Conservation (phyloP, 495 filamentous ascomycete genomes). For the Podospora appendiculata region DNA sequence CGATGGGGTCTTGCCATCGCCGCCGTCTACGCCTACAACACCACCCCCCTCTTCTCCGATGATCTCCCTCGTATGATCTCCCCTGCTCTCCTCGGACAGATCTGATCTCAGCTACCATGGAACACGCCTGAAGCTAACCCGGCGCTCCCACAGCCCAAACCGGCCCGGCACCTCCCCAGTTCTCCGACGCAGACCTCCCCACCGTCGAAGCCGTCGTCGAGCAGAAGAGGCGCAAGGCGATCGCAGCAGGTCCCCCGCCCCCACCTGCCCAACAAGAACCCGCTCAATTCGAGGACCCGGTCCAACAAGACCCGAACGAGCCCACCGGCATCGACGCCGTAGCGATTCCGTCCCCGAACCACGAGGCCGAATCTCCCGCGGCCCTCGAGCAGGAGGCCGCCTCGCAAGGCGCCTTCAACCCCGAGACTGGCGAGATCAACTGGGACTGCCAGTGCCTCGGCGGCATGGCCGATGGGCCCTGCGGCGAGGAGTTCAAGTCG, state of each 20-base stretch:
- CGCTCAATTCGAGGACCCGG: too few relatives aligned
- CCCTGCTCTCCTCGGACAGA: not conserved
- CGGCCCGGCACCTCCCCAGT: constrained; percentile 28
- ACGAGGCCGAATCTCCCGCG: constrained; percentile 8
- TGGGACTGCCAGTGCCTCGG: constrained; percentile 98
- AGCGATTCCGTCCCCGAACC: constrained; percentile 5
- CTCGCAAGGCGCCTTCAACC: constrained; percentile 89
- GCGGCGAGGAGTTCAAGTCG: constrained; percentile 86
- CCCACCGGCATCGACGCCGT: constrained; percentile 16
- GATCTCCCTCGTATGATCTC: constrained; percentile 60
- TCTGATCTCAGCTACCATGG: too few relatives aligned
- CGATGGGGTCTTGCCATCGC: constrained; percentile 71
- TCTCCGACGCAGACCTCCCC: constrained; percentile 37
- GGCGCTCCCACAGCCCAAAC: constrained; percentile 16
- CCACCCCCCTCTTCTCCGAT: constrained; percentile 77
- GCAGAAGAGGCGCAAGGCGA: constrained; percentile 39
- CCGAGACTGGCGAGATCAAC: constrained; percentile 98
- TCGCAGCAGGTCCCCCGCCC: constrained; percentile 11
- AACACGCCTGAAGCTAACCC: too few relatives aligned
- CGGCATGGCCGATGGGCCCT: constrained; percentile 95
- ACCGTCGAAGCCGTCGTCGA: constrained; percentile 44
- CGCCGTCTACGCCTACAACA: constrained; percentile 90
- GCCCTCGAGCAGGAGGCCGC: constrained; percentile 72
- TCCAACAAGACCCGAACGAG: constrained; percentile 9
- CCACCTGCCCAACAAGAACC: constrained; percentile 10